Base-by-base conservation (phyloP, 2,329 filamentous ascomycete species). In the Aureobasidium sp. region DNA sequence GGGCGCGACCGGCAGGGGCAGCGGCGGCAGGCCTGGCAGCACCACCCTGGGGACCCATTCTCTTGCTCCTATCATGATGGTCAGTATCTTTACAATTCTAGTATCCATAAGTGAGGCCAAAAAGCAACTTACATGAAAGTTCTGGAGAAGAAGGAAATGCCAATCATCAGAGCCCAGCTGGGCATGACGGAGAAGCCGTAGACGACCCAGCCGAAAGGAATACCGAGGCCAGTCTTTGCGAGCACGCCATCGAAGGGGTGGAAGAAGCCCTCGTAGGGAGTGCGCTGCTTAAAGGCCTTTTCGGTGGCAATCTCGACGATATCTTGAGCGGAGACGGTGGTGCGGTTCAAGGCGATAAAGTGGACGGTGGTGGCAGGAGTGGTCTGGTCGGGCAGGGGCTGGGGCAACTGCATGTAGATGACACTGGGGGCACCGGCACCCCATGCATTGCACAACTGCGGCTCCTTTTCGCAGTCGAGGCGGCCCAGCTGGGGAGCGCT, bases 81-180 rank as follows among this genome's bases (percentile, higher is more conserved):
- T 63, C 25, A 63, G 62, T 45, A 52, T n/a, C 25, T 0, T 20
- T 20, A 9, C 8, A 2, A n/a, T n/a, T 47, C 22, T 14, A 9
- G 11, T 14, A 7, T 6, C 15, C 5, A 9, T 3, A 7, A 48
- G 5, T 9, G 14, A 48, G 1, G 15, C 3, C 15, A 20, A 37
- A 20, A 37, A 25, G 9, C 2, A 14, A 81, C 87, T 82, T 78
- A 91, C 89, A 92, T 91, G 75, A 92, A 82, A 63, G 79, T 83
- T 71, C 89, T 82, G 80, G 86, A 90, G 66, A 88, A 70, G 72
- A 92, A 85, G 59, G 87, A 89, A 68, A 93, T 81, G 53, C 84
- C 72, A 67, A 93, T 81, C 89, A 93, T 92, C 71, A 91, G 86
- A 61, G 84, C 76, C 89, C 89, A 93, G 68, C 81, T 85, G 3